Evolutionary conservation across 441 rosid genomes (phyloP).

Genomic region (Melastoma candidum): DNA sequence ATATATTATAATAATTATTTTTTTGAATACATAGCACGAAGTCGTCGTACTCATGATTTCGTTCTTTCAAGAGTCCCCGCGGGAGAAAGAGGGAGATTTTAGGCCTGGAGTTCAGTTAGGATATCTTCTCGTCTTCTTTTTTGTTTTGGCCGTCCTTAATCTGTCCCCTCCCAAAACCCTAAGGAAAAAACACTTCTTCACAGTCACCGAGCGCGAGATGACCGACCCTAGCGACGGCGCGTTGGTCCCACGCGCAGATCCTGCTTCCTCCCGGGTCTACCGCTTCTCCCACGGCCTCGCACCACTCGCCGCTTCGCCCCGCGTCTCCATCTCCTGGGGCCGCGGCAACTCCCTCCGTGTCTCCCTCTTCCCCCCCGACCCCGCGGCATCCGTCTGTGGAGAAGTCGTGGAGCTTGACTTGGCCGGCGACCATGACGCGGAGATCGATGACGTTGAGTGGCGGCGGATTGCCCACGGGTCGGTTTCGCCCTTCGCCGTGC

Average conservation of each 20-base stretch:
- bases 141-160: too few species aligned
- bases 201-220: too few species aligned
- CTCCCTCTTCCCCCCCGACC: slow-evolving; percentile 27
- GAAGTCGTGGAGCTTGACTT: slow-evolving; percentile 65
- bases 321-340: slow-evolving; percentile 75
- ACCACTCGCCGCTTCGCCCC: slow-evolving; percentile 39
- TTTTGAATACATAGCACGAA: too few species aligned
- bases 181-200: too few species aligned
- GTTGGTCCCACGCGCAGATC: slow-evolving; percentile 31
- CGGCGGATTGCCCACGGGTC: slow-evolving; percentile 82
- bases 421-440: slow-evolving; percentile 43
- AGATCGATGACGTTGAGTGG: slow-evolving; percentile 57
- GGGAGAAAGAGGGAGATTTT: too few species aligned
- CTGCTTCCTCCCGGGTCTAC: slow-evolving; percentile 27
- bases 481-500: slow-evolving; percentile 78
- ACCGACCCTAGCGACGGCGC: slow-evolving; percentile 19
- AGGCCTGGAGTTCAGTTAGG: too few species aligned
- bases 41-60: too few species aligned
- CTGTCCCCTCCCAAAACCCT: too few species aligned
- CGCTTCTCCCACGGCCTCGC: slow-evolving; percentile 62
- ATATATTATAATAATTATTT: too few species aligned
- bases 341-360: slow-evolving; percentile 80
- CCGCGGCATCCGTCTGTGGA: slow-evolving; percentile 41
- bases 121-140: too few species aligned
- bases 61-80: too few species aligned